These are phyloP conservation scores for Mycena albidolilacea DNA, from an alignment of 768 basidiomycete species.

Conservation along the genomic window DNA sequence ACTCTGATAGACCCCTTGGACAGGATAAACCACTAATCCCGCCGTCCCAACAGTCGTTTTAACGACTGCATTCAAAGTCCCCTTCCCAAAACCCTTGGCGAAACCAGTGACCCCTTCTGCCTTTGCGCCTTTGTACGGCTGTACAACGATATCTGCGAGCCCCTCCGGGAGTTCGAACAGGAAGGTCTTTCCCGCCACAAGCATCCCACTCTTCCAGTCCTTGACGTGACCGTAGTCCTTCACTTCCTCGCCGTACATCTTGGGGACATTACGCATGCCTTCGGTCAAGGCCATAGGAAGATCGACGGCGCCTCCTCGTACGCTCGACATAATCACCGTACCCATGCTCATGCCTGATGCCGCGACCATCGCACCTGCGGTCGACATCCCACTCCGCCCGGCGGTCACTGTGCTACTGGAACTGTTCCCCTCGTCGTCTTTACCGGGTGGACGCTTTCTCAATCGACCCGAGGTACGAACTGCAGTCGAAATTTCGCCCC, in stretches of 20 bases:
- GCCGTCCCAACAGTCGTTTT: conserved; percentile 29
- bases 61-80: neutral
- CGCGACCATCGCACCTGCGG: conserved; percentile 48
- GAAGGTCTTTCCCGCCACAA: conserved; percentile 56
- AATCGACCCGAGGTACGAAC: conserved; percentile 3
- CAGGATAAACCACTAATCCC: conserved; percentile 46
- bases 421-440: conserved; percentile 29
- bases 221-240: conserved; percentile 50
- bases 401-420: neutral
- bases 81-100: conserved; percentile 38
- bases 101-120: conserved; percentile 34
- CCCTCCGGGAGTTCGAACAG: conserved; percentile 30
- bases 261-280: conserved; percentile 53
- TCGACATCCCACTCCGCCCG: conserved; percentile 18
- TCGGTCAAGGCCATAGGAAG: conserved; percentile 51
- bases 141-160: conserved; percentile 27
- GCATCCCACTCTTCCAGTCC: conserved; percentile 53
- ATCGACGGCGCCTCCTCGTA: conserved; percentile 49
- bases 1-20: conserved; percentile 45
- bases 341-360: conserved; percentile 53
- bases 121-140: conserved; percentile 39
- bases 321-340: conserved; percentile 37
- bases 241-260: conserved; percentile 52
- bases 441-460: neutral
- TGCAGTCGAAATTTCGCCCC: conserved; percentile 18